A percentile compares a stretch with the other conserved stretches of the same genome.
These are phyloP conservation scores for Colletotrichum musicola DNA, from an alignment of 2,329 filamentous ascomycete species.

Conservation along the genomic window DNA sequence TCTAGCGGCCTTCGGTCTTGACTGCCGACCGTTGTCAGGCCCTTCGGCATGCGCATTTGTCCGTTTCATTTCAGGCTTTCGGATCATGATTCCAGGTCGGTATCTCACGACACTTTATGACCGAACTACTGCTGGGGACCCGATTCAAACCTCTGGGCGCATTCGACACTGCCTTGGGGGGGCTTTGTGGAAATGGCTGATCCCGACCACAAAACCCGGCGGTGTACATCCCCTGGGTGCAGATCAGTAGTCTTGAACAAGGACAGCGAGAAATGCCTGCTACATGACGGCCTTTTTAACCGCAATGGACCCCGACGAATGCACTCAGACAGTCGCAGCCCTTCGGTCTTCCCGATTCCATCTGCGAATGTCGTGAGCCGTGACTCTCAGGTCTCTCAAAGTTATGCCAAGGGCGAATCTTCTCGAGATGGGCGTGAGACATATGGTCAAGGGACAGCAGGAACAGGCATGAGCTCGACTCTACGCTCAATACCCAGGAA, in stretches of 20 bases:
- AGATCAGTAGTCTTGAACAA: background rate
- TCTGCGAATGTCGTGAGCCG: background rate
- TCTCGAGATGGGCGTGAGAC: background rate
- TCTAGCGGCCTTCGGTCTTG: background rate
- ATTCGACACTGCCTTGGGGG: no score
- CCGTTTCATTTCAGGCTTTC: background rate
- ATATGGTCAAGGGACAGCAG: background rate
- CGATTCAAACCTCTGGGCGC: background rate
- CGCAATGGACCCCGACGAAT: background rate
- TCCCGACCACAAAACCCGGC: no score
- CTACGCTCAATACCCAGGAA: slow-evolving; percentile 4
- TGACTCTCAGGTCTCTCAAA: background rate
- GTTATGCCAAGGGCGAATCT: no score
- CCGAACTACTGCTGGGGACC: background rate
- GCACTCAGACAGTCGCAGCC: background rate
- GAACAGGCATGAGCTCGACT: background rate
- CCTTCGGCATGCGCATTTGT: slow-evolving; percentile 4
- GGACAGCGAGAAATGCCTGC: background rate
- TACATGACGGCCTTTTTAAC: background rate
- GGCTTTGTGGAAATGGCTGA: background rate
- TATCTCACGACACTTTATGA: background rate
- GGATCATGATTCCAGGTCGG: slow-evolving; percentile 15
- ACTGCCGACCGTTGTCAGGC: slow-evolving; percentile 5
- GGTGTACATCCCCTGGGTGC: background rate
- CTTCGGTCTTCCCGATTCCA: background rate